These are phyloP conservation scores for Lichtheimia ornata DNA, from an alignment of 371 early-diverging fungal genomes.

Conservation along the genomic window DNA sequence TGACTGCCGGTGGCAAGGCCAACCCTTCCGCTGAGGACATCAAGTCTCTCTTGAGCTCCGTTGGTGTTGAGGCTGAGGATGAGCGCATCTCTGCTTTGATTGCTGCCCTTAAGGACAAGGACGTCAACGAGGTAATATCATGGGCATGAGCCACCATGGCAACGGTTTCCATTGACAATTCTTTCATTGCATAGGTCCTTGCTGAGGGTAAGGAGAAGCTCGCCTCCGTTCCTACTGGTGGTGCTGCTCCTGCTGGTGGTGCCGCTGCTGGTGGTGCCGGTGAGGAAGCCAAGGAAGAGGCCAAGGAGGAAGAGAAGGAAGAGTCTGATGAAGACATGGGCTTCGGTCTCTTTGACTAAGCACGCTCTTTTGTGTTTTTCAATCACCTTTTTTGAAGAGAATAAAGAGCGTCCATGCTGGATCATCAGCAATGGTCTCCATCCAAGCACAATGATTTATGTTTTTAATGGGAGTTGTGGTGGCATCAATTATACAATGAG, in stretches of 20 bases:
- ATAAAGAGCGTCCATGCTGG: no score
- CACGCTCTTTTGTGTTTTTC: not conserved
- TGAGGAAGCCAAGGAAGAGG: conserved; percentile 58
- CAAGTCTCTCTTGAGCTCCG: conserved; percentile 85
- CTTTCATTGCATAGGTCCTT: conserved; percentile 58
- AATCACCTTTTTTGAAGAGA: no score
- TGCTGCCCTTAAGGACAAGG: conserved; percentile 86
- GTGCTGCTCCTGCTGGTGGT: conserved; percentile 76
- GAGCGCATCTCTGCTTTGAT: conserved; percentile 81
- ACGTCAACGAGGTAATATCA: conserved; percentile 68
- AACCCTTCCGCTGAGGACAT: conserved; percentile 83
- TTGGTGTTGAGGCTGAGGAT: conserved; percentile 89
- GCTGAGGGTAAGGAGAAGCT: conserved; percentile 91
- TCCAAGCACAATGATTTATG: no score
- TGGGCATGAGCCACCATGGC: conserved; percentile 75
- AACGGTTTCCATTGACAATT: conserved; percentile 79
- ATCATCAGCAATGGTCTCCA: no score
- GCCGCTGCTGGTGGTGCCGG: conserved; percentile 53
- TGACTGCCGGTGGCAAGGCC: conserved; percentile 87
- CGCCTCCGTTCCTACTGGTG: conserved; percentile 90
- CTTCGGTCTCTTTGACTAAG: conserved; percentile 55
- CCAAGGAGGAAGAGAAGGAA: conserved; percentile 81
- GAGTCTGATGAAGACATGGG: conserved; percentile 84
- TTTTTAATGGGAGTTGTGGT: no score
- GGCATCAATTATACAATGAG: no score